A percentile compares a stretch with the other conserved stretches of the same genome.
Conservation (phyloP, 768 basidiomycete species). For the Lactarius pseudohatsudake region DNA sequence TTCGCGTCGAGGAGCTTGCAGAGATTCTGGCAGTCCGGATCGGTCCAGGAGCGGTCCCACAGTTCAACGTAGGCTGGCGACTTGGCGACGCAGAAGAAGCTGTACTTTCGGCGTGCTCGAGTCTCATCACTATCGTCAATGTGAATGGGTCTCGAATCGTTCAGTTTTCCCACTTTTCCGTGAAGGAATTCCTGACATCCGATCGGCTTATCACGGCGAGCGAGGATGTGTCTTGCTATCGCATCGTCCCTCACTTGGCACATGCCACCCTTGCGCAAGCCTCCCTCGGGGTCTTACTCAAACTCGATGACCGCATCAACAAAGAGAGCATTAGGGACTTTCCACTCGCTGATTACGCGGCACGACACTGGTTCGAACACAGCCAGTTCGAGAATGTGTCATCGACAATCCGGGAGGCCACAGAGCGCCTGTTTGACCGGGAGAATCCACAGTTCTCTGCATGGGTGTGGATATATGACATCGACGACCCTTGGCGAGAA, state of each 20-base stretch:
- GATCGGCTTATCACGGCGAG: not conserved
- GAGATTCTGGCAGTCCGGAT: slow-evolving; percentile 13
- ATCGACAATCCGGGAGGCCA: not conserved
- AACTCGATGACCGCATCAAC: not conserved
- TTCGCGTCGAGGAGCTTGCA: slow-evolving; percentile 6
- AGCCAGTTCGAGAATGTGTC: not conserved
- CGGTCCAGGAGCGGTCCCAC: not conserved
- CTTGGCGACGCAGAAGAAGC: not conserved
- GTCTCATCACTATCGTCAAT: not conserved
- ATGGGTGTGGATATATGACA: slow-evolving; percentile 12
- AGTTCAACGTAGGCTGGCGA: not conserved
- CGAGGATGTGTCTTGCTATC: not conserved
- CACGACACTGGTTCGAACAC: slow-evolving; percentile 1
- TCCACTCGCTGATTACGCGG: not conserved
- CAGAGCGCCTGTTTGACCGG: not conserved
- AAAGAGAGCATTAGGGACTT: not conserved
- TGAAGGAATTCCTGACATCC: slow-evolving; percentile 16
- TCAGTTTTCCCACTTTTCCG: slow-evolving; percentile 16
- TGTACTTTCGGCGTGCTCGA: slow-evolving; percentile 3
- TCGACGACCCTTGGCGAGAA: not conserved
- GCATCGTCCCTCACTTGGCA: not conserved
- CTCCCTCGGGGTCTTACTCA: not conserved
- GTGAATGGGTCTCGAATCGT: not conserved
- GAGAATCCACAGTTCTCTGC: not conserved
- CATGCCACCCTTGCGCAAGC: slow-evolving; percentile 3